Percentiles rank a stretch among this genome's conserved stretches.
phyloP scores from a whole-genome alignment of 2,329 filamentous ascomycete species.

The Bimuria novae-zelandiae region DNA sequence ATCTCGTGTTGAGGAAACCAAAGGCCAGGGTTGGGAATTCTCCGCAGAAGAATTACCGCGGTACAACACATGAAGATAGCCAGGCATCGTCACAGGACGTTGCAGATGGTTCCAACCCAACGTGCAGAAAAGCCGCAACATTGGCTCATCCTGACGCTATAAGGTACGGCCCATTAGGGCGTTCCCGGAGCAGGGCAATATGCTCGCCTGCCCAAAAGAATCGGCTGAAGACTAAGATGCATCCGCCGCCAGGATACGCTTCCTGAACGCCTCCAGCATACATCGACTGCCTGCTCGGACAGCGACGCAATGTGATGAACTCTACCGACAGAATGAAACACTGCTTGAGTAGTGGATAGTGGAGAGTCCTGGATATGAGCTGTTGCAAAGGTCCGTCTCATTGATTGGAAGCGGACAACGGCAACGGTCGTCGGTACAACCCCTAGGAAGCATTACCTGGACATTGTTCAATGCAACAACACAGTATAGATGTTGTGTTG shows the following conservation, averaged over 20 bases:
- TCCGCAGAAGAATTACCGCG: constrained; percentile 14
- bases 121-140: constrained; percentile 1
- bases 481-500: no score
- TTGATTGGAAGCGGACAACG: no score
- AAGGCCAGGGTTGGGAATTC: constrained; percentile 15
- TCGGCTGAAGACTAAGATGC: constrained; percentile 5
- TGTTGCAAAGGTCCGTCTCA: no score
- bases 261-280: background rate
- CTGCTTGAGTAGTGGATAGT: no score
- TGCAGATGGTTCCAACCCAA: constrained; percentile 3
- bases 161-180: background rate
- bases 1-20: constrained; percentile 8
- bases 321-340: no score
- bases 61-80: constrained; percentile 5
- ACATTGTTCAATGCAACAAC: no score
- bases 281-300: background rate
- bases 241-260: constrained; percentile 1
- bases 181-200: constrained; percentile 3
- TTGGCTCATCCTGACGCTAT: background rate
- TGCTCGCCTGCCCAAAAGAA: background rate
- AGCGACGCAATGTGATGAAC: constrained; percentile 23
- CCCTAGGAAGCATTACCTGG: no score
- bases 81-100: constrained; percentile 1
- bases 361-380: no score
- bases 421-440: no score